phyloP scores from a whole-genome alignment of 176 grass and related monocot genomes.

The Eragrostis nindensis region DNA sequence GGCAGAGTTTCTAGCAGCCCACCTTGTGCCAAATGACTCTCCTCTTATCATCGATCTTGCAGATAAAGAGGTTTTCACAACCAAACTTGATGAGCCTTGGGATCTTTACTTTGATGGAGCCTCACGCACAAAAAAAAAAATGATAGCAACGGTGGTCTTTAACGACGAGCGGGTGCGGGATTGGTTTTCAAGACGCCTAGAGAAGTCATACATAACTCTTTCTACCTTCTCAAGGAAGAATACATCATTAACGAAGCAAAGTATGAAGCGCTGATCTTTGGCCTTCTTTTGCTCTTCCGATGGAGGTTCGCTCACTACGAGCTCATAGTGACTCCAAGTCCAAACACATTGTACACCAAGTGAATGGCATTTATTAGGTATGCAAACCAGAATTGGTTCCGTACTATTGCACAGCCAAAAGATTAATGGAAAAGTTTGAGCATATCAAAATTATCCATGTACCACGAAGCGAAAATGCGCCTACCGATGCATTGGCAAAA shows the following conservation, averaged over 20 bases:
- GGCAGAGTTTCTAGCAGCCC: too few relatives aligned
- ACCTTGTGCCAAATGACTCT: too few relatives aligned
- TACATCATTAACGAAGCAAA: not conserved
- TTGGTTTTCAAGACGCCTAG: not conserved
- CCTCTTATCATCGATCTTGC: too few relatives aligned
- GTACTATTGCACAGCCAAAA: not conserved
- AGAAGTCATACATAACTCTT: not conserved
- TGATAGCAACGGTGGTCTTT: too few relatives aligned
- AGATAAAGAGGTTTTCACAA: too few relatives aligned
- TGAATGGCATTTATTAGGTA: not conserved
- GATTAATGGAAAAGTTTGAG: not conserved
- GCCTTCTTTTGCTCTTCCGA: not conserved
- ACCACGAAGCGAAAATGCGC: not conserved
- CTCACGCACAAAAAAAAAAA: too few relatives aligned
- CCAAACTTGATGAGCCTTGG: too few relatives aligned
- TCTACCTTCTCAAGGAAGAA: not conserved
- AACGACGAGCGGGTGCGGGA: not conserved
- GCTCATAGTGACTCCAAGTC: not conserved
- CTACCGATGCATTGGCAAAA: not conserved
- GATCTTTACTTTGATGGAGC: too few relatives aligned
- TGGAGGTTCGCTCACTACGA: not conserved
- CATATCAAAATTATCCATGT: not conserved
- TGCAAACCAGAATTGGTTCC: not conserved
- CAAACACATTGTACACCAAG: not conserved
- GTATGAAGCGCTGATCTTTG: not conserved